Percentiles rank a stretch among this genome's conserved stretches.
These are phyloP conservation scores for Pseudonitzschia multiseries DNA, from an alignment of 108 stramenopile species.

Conservation along the genomic window DNA sequence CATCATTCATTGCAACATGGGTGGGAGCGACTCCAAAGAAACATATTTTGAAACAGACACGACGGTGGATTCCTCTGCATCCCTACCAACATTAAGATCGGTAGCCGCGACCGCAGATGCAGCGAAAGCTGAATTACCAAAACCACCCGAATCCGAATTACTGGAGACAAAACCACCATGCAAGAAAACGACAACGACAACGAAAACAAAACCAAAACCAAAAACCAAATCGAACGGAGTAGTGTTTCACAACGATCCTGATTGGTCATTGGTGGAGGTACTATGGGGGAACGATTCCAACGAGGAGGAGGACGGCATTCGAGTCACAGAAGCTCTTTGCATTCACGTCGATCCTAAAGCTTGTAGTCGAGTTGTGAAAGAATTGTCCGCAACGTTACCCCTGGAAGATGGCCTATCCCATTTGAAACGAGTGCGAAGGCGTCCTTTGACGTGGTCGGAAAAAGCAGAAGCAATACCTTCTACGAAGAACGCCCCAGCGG, in stretches of 20 bases:
- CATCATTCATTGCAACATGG: no score
- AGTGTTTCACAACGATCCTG: conserved; percentile 5
- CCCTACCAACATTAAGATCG: no score
- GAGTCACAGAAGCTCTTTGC: conserved; percentile 25
- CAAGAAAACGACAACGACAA: neutral
- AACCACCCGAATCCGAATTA: no score
- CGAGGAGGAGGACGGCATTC: neutral
- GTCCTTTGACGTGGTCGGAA: neutral
- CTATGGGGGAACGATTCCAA: neutral
- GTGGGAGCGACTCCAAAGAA: no score
- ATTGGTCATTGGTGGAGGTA: conserved; percentile 3
- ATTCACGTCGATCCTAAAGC: conserved; percentile 32
- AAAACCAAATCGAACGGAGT: neutral
- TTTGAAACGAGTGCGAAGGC: conserved; percentile 46
- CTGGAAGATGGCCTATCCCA: conserved; percentile 31
- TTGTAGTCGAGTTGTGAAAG: conserved; percentile 42
- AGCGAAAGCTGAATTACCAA: no score
- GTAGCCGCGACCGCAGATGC: no score
- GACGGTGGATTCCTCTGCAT: no score
- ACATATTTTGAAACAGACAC: no score
- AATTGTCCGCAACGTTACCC: conserved; percentile 27
- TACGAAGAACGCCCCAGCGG: neutral
- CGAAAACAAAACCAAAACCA: neutral
- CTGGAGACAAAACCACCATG: no score
- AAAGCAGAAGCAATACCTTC: neutral